Base-by-base conservation (phyloP, 2,329 filamentous ascomycete genomes). In the Thyridium curvatum region DNA sequence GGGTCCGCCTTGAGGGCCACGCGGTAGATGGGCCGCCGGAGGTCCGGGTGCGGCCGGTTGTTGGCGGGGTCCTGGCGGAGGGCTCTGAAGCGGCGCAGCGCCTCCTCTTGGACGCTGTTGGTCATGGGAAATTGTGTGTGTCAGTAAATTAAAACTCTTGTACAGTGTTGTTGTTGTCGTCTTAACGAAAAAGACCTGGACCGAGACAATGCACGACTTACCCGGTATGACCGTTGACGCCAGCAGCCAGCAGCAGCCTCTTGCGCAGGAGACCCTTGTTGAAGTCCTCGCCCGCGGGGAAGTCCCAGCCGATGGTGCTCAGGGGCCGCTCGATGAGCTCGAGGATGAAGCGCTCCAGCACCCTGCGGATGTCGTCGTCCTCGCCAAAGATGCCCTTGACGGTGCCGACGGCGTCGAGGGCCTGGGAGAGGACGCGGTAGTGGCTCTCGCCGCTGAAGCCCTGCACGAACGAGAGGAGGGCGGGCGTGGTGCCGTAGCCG, bases 341-440 rank as follows among this genome's bases (percentile, higher is more conserved):
- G 17, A 93, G 70, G 2, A 81, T 79, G 57, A 94, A 95, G 38
- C 80, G 81, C 59, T 86, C 82, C 45, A 98, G 66, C 1, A 80
- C 87, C 37, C 76, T 71, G 52, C 82, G 79, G 45, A 93, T 77
- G 37, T 76, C 66, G 40, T 84, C 76, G 46, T 93, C 84, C 34
- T 84, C 82, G 16, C 82, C 76, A 55, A 97, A 97, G 38, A 94
- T 79, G n/a, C 84, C 84, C 59, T 88, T 87, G 43, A 96, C 75
- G 39, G 81, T 82, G 40, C 69, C 75, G 18, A 97, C 66, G 4
- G 86, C 86, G 47, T 83, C 80, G 8, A 94, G 71, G 26, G 95
- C 81, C 58, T 94, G 87, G 41, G 79, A 81, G 85, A 93, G 94
- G 5, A 97, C 91, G 35, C 95, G 74, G 52, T 89, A 90, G 59